Base-by-base conservation (phyloP, 345 rosid species). In the Populus tremula region DNA sequence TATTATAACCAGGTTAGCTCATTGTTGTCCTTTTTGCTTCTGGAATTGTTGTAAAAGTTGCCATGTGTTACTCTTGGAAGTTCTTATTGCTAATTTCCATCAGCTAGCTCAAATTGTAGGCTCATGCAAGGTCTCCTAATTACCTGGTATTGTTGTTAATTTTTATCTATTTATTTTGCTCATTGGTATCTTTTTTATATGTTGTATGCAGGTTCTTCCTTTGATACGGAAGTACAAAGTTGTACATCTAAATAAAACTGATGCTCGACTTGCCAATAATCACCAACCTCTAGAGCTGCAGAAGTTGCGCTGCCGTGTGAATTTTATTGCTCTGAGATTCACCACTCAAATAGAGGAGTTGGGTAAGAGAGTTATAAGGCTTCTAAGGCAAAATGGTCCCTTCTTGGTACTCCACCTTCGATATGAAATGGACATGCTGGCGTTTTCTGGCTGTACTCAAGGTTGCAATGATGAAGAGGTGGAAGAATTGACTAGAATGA, bases 341-440 rank as follows among this genome's bases (percentile, higher is more conserved):
- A 94, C 99, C 80, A 79, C 92, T 75, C 95, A 91, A 87, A 92
- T 96, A 70, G 99, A 96, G 89, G 97, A 92, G 80, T 80, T 96
- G 80, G 98, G 97, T 71, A 86, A 84, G 84, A 89, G 87, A 85
- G 92, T 96, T 25, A 88, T 94, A 79, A 86, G 74, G 67, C 92
- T 94, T 75, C 84, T 96, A 16, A 92, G 91, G 83, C 83, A 89
- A 87, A 90, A 86, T 79, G 99, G 99, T 62, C 96, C 95, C 38
- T 96, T 94, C 82, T 84, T 96, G 4, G 98, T 91, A 7, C 93
- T 94, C 36, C 99, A 96, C 78, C 97, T 96, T 45, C 84, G 99
- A 83, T 94, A 96, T 73, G 99, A 96, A 89, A 96, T 96, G 99
- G 99, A 96, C 79, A 94, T 96, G 99, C 75, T 96, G 75, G 99